Evolutionary conservation across 2,329 filamentous ascomycete genomes (phyloP), one percentile per base, ranked within the genome.

Genomic region (Microcyclospora pomicola): DNA sequence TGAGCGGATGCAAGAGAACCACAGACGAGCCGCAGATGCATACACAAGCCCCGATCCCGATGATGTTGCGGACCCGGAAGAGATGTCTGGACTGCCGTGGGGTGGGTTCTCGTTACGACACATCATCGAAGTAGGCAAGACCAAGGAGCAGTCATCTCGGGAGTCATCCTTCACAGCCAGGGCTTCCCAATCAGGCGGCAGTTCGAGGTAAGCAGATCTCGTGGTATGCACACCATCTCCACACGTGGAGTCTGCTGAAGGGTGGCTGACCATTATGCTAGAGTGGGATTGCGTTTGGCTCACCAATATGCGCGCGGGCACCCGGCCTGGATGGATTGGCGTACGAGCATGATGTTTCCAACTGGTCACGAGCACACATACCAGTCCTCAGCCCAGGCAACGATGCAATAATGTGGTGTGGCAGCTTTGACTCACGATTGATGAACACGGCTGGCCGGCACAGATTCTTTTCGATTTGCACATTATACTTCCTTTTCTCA

Each of bases 21-120:
- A 71, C 52, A 64, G 74, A 39, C 65, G 75, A 41, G 80, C 80
- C 2, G 73, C 69, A 32, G 72, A 72, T 53, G 70, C 72, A 42
- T 85, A 85, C 54, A 67, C 68, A 12, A 68, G 75, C 1, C 75
- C 77, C 0, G 66, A 70, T 14, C 64, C 74, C 3, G 61, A 65
- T 11, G 74, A 80, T 31, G 64, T 81, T 28, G 30, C 12, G 12
- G 59, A 59, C 41, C 54, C 51, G 28, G 68, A 71, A 35, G 66
- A 71, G 10, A 65, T 74, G 6, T 76, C 77, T 0, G 80, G 80
- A 0, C 62, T 84, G 2, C 80, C 80, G 0, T 85, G 80, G 81
- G 81, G 81, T 28, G 71, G 77, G 14, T 59, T 82, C 46, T 80
- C 70, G 43, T 67, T 84, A 59, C 68, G 63, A 30, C 62, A 71